Base-by-base conservation (phyloP, 2,329 filamentous ascomycete genomes). In the Celoporthe dispersa region DNA sequence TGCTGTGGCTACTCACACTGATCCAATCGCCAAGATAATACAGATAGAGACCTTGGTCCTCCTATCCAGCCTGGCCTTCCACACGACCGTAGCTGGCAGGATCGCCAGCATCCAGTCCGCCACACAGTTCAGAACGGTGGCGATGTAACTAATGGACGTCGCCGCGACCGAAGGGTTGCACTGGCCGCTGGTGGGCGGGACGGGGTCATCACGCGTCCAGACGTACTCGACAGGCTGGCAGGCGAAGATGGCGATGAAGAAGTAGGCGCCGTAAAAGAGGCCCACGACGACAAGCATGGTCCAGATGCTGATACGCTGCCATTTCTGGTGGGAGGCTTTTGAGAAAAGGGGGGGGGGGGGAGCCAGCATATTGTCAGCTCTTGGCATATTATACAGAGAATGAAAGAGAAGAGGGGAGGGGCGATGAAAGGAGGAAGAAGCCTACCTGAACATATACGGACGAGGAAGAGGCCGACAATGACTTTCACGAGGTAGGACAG, bases 51-150 rank as follows among this genome's bases (percentile, higher is more conserved):
- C 66, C 70, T 82, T 83, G 6, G 80, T 79, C 62, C 78, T 74
- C 0, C 62, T 74, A 64, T 80, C 81, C 78, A 83, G 82, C 65
- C 81, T 78, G 6, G 83, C 70, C 33, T 79, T 78, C 79, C 80
- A 82, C 11, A 83, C 78, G 2, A 83, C 68, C 62, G 80, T 79
- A n/a, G 81, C 77, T 0, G 82, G 81, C 1, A 83, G 74, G 9
- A 81, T 77, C 51, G 77, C 80, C 39, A 81, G 77, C 11, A 76
- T 79, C 81, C 82, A 83, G 67, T 83, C 81, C 5, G 78, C 78
- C 62, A 74, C 71, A 67, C 80, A 81, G 44, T 79, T 80, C 67
- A 83, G 76, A 9, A 79, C 79, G 1, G 81, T 81, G 66, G 81
- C 81, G 16, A 73, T 78, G 62, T 80, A 81, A 39, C 79, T 80